Evolutionary conservation across 2,329 filamentous ascomycete genomes (phyloP).

Genomic region (Aspergillus sclerotialis): DNA sequence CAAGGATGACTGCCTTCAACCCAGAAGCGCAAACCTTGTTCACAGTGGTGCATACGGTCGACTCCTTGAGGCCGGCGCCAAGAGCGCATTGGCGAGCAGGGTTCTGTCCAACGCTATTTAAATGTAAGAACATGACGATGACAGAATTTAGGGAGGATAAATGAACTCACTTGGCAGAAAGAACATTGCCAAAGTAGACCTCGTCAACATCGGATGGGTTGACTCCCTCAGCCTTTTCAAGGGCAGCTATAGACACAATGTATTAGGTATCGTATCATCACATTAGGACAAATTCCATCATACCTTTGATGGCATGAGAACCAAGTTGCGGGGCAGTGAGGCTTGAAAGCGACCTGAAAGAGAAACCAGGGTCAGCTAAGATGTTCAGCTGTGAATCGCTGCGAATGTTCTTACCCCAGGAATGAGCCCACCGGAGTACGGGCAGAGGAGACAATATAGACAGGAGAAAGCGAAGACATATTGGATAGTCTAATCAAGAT

Average conservation of each 20-base stretch:
- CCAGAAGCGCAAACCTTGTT: constrained; percentile 99
- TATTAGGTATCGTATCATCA: constrained; percentile 6
- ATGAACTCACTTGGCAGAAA: constrained; percentile 75
- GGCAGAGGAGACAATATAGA: constrained; percentile 91
- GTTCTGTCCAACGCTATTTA: constrained; percentile 77
- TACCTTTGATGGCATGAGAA: constrained; percentile 87
- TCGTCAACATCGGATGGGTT: constrained; percentile 88
- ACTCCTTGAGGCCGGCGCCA: constrained; percentile 73
- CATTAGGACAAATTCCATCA: constrained; percentile 13
- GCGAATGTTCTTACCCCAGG: constrained; percentile 61
- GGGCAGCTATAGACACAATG: constrained; percentile 50
- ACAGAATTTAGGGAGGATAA: constrained; percentile 1
- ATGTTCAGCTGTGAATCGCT: constrained; percentile 7
- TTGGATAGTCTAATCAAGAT: not conserved
- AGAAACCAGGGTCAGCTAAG: constrained; percentile 9
- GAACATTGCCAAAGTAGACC: constrained; percentile 96
- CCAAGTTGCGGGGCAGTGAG: constrained; percentile 81
- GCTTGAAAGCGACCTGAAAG: constrained; percentile 71
- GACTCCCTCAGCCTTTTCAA: constrained; percentile 78
- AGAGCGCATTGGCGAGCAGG: constrained; percentile 92
- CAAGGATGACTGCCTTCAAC: constrained; percentile 89
- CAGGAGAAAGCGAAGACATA: constrained; percentile 75
- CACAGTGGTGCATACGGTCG: constrained; percentile 79
- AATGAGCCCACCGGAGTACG: constrained; percentile 92
- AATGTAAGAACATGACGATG: not conserved